Percentiles rank a stretch among this genome's conserved stretches.
Evolutionary conservation across 139 green algal species (phyloP).

Genomic region (Yamagishiella unicocca): DNA sequence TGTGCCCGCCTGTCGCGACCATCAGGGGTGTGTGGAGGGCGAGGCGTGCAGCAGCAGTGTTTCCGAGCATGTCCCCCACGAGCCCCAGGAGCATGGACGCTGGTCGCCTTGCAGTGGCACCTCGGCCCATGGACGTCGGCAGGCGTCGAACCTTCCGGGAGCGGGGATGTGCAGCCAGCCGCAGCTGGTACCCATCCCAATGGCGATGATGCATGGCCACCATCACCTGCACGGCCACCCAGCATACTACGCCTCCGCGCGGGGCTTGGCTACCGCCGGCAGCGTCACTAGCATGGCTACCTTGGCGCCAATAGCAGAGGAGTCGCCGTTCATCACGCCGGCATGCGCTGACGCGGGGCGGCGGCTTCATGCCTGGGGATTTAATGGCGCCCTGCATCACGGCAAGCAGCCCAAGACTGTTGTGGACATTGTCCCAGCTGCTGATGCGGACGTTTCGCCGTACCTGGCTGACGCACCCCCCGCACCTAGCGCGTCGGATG

Average conservation of each 20-base stretch:
- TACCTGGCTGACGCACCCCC: background rate
- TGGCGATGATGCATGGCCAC: too few species aligned
- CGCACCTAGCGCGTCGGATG: background rate
- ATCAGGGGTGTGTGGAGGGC: too few species aligned
- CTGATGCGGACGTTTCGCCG: background rate
- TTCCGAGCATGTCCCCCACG: background rate
- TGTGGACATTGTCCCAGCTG: too few species aligned
- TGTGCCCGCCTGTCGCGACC: background rate
- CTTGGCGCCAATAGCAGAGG: background rate
- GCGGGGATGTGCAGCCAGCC: too few species aligned
- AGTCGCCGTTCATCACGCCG: background rate
- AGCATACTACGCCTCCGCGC: background rate
- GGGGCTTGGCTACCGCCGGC: background rate
- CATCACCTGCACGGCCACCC: too few species aligned
- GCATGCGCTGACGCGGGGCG: background rate
- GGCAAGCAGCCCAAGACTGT: background rate
- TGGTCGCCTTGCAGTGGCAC: background rate
- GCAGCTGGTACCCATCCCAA: too few species aligned
- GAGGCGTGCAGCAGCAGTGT: conserved; percentile 24
- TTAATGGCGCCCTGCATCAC: too few species aligned
- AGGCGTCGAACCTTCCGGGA: too few species aligned
- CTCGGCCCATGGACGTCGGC: background rate
- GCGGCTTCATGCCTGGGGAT: too few species aligned
- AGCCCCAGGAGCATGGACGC: background rate
- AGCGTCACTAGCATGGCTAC: conserved; percentile 8